A percentile compares a stretch with the other conserved stretches of the same genome.
phyloP scores from a whole-genome alignment of 257 asterid genomes.

The Fraxinus anomala region DNA sequence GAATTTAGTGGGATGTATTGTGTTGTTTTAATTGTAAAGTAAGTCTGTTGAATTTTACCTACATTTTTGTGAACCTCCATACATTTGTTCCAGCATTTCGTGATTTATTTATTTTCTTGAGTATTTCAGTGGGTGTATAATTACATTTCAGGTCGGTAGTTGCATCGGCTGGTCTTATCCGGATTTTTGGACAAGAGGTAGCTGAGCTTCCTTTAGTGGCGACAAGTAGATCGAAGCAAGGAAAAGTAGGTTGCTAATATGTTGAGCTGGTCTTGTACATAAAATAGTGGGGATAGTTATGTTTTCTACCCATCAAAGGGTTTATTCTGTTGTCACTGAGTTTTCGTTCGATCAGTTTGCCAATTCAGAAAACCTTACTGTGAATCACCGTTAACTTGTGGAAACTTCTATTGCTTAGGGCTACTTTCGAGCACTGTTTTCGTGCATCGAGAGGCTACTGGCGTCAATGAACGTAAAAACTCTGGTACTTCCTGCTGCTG shows the following conservation, averaged over 20 bases:
- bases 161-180: slow-evolving; percentile 93
- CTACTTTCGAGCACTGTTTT: slow-evolving; percentile 83
- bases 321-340: background rate
- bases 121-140: background rate
- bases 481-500: slow-evolving; percentile 96
- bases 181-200: slow-evolving; percentile 85
- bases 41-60: slow-evolving; percentile 34
- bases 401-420: slow-evolving; percentile 53
- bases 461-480: slow-evolving; percentile 72
- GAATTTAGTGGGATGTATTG: slow-evolving; percentile 99
- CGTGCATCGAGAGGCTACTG: slow-evolving; percentile 76
- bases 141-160: slow-evolving; percentile 69
- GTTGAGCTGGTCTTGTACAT: background rate
- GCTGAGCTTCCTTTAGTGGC: slow-evolving; percentile 99
- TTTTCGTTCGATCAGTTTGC: background rate
- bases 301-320: background rate
- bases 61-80: background rate
- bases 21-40: slow-evolving; percentile 80
- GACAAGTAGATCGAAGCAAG: slow-evolving; percentile 80
- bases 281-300: background rate
- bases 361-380: slow-evolving; percentile 10
- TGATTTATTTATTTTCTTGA: slow-evolving; percentile 2
- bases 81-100: slow-evolving; percentile 2
- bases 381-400: slow-evolving; percentile 5
- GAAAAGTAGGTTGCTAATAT: slow-evolving; percentile 65